Conservation (phyloP, 1,284 basidiomycete genomes). For the Kwoniella shivajii region DNA sequence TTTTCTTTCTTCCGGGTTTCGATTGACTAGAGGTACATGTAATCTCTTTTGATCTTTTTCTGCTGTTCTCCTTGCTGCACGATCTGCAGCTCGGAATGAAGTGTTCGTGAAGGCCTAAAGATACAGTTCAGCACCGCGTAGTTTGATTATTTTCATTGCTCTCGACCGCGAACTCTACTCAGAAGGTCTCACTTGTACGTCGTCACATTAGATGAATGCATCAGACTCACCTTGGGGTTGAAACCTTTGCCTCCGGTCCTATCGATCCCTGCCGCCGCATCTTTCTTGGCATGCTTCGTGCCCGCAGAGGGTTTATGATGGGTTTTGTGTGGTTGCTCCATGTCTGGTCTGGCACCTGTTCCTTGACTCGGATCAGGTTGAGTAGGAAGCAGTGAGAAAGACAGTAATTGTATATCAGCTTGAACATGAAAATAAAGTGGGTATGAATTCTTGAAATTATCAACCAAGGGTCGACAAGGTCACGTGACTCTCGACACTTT, state of each 20-base stretch:
- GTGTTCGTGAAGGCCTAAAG: slow-evolving; percentile 80
- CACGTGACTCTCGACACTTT: too few relatives aligned
- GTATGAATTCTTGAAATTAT: too few relatives aligned
- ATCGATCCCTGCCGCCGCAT: slow-evolving; percentile 66
- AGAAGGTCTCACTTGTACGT: too few relatives aligned
- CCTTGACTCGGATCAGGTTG: too few relatives aligned
- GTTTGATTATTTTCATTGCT: too few relatives aligned
- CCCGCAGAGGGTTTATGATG: slow-evolving; percentile 75
- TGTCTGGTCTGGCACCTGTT: slow-evolving; percentile 4
- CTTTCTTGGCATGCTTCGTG: slow-evolving; percentile 73
- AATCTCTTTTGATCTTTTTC: slow-evolving; percentile 92
- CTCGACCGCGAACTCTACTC: neutral
- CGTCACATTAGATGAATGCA: neutral
- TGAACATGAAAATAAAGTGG: too few relatives aligned
- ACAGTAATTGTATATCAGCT: too few relatives aligned
- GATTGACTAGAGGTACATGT: slow-evolving; percentile 93
- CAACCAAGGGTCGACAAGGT: too few relatives aligned
- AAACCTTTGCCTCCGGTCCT: slow-evolving; percentile 61
- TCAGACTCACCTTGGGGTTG: slow-evolving; percentile 80
- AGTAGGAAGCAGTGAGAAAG: too few relatives aligned
- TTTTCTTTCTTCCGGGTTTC: slow-evolving; percentile 79
- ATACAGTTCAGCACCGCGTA: neutral
- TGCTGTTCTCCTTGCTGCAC: slow-evolving; percentile 84
- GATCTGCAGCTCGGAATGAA: slow-evolving; percentile 83
- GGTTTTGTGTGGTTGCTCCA: slow-evolving; percentile 65